Conservation (phyloP, 768 basidiomycete genomes). For the Boletus subcaerulescens region DNA sequence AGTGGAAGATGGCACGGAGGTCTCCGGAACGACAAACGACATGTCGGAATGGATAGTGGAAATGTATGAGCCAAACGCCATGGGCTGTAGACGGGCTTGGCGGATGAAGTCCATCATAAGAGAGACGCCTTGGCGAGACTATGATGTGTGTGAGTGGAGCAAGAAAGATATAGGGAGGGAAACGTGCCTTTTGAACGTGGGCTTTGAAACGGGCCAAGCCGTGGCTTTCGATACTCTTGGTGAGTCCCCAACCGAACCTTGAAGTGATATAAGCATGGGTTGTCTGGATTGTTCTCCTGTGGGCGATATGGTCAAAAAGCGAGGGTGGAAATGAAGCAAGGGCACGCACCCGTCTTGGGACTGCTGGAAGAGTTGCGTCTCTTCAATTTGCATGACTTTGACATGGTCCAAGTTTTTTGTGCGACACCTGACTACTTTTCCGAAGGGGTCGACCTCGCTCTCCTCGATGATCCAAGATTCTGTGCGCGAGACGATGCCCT, state of each 20-base stretch:
- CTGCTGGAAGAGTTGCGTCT: constrained; percentile 71
- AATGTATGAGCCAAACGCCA: constrained; percentile 40
- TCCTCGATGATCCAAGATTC: constrained; percentile 96
- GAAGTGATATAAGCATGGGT: constrained; percentile 89
- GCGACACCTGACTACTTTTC: constrained; percentile 68
- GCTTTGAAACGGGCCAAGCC: constrained; percentile 83
- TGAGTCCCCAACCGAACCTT: constrained; percentile 86
- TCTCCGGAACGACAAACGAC: constrained; percentile 26
- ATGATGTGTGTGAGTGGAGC: constrained; percentile 3
- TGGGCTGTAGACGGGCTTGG: constrained; percentile 63
- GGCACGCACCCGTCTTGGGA: constrained; percentile 61
- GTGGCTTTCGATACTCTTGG: constrained; percentile 82
- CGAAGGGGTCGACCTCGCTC: constrained; percentile 87
- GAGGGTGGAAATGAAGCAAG: not conserved
- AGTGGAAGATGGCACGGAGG: constrained; percentile 13
- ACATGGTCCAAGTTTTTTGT: constrained; percentile 93
- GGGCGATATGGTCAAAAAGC: constrained; percentile 3
- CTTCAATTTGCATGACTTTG: constrained; percentile 91
- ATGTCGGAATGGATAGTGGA: constrained; percentile 33
- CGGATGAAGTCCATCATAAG: constrained; percentile 76
- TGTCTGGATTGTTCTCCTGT: constrained; percentile 75
- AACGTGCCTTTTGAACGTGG: constrained; percentile 76
- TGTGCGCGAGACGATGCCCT: constrained; percentile 75
- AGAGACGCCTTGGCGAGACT: constrained; percentile 88
- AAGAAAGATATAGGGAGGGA: not conserved